Percentiles rank a stretch among this genome's conserved stretches.
phyloP scores from a whole-genome alignment of 352 stramenopile species.

The Phytopythium vexans region DNA sequence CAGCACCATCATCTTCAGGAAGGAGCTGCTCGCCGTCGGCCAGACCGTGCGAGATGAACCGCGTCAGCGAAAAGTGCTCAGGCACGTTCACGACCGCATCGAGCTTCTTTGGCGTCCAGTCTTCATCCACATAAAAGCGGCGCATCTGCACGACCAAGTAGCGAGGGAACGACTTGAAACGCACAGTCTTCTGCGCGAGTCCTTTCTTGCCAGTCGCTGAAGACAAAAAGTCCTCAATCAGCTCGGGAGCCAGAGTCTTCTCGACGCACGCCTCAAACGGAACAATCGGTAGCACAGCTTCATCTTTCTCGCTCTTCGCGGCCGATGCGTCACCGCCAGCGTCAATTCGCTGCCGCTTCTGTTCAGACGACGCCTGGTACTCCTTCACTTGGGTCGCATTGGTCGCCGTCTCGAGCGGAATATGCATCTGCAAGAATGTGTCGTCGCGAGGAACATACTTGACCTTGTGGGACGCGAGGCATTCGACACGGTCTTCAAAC shows the following conservation, averaged over 20 bases:
- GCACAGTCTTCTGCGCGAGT: conserved; percentile 70
- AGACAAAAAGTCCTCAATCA: conserved; percentile 91
- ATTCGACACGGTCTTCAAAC: conserved; percentile 82
- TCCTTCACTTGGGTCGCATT: conserved; percentile 85
- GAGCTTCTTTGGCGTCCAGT: conserved; percentile 97
- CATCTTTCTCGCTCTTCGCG: conserved; percentile 32
- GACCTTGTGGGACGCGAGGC: conserved; percentile 71
- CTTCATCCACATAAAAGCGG: conserved; percentile 94
- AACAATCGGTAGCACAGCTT: conserved; percentile 90
- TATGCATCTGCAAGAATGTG: conserved; percentile 80
- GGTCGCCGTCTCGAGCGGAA: conserved; percentile 82
- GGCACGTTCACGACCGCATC: conserved; percentile 96
- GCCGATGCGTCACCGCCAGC: not conserved
- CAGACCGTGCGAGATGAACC: conserved; percentile 86
- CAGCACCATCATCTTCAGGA: conserved; percentile 48
- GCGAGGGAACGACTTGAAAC: conserved; percentile 94
- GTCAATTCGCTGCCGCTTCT: conserved; percentile 82
- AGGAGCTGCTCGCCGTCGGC: conserved; percentile 86
- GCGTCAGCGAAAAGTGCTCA: conserved; percentile 74
- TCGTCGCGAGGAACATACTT: conserved; percentile 87
- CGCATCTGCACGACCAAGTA: conserved; percentile 97
- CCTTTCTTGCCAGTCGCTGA: conserved; percentile 74
- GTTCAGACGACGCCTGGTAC: conserved; percentile 75
- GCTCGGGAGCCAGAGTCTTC: conserved; percentile 85
- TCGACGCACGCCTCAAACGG: conserved; percentile 94